Evolutionary conservation across 148 eudicot genomes (phyloP), one percentile per base, ranked within the genome.

Genomic region (Rhododendron ovatum): DNA sequence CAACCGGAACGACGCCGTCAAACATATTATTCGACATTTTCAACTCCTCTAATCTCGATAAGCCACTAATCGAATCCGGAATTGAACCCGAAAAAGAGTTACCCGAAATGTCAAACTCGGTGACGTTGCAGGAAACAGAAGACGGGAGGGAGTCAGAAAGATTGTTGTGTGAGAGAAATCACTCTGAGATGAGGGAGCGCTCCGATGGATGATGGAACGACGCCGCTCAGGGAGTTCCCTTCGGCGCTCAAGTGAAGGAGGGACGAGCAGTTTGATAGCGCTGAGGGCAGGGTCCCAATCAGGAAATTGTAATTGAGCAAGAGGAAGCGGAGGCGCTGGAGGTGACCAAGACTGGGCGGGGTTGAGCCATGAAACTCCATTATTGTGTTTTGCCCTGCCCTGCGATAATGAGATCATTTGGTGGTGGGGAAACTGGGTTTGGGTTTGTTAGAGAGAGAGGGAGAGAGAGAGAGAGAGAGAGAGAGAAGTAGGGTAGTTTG

Each of bases 21-120:
- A 96, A 84, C 26, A 98, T 90, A 90, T 94, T 94, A 84, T 93
- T 94, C 53, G 91, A 93, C 55, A 93, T 73, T 37, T 90, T 92
- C 9, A 96, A 74, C 84, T 92, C 94, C 85, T 93, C 91, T 81
- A 96, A 82, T 22, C 79, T 76, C 28, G 39, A 43, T 63, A 94
- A 89, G n/a, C n/a, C 88, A 43, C 93, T 92, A 37, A 96, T 59
- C 33, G 82, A 84, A 18, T 28, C 74, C 13, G 93, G 93, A 43
- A 96, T 76, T 0, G 22, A 12, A 45, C 98, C 98, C 0, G 90
- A 84, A 17, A 94, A 87, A 3, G 82, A 80, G 85, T 94, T 96
- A 55, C 92, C 91, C 28, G 95, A 93, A n/a, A 30, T 39, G 91
- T 96, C 98, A 20, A 96, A 74, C 67, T 71, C 63, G 1, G 90